These are phyloP conservation scores for Chaetomium cochliodes DNA, from an alignment of 495 filamentous ascomycete genomes.

Conservation along the genomic window DNA sequence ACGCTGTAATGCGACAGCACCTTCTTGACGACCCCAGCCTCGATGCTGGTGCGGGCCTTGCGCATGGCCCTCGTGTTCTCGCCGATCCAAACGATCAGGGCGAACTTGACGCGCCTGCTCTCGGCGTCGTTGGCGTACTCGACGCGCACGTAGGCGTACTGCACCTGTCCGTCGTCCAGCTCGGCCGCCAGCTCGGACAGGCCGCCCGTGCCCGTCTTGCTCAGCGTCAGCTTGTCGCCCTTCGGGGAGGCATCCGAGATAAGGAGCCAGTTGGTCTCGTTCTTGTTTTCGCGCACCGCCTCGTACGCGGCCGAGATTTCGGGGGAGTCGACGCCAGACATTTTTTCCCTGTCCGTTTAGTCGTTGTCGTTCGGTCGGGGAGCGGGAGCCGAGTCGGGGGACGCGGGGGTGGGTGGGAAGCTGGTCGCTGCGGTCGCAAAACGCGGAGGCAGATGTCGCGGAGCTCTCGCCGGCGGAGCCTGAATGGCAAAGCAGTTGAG, in stretches of 20 bases:
- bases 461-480: neutral
- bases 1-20: slow-evolving; percentile 55
- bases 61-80: slow-evolving; percentile 56
- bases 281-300: slow-evolving; percentile 55
- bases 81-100: slow-evolving; percentile 58
- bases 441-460: neutral
- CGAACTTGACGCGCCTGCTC: slow-evolving; percentile 58
- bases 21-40: slow-evolving; percentile 56
- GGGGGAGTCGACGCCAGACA: slow-evolving; percentile 49
- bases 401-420: neutral
- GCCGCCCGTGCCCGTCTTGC: slow-evolving; percentile 51
- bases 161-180: slow-evolving; percentile 51
- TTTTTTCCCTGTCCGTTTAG: slow-evolving; percentile 18
- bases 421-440: neutral
- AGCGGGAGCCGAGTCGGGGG: neutral
- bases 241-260: slow-evolving; percentile 51
- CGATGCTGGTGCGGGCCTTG: slow-evolving; percentile 57
- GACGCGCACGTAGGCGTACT: slow-evolving; percentile 58
- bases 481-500: too few relatives aligned
- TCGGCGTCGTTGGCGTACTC: slow-evolving; percentile 62
- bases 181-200: slow-evolving; percentile 47
- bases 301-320: slow-evolving; percentile 51
- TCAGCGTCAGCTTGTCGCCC: slow-evolving; percentile 49
- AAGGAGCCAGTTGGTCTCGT: slow-evolving; percentile 56
- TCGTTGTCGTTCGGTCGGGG: neutral